Base-by-base conservation (phyloP, 140 eudicot species). In the Erigeron philadelphicus region DNA sequence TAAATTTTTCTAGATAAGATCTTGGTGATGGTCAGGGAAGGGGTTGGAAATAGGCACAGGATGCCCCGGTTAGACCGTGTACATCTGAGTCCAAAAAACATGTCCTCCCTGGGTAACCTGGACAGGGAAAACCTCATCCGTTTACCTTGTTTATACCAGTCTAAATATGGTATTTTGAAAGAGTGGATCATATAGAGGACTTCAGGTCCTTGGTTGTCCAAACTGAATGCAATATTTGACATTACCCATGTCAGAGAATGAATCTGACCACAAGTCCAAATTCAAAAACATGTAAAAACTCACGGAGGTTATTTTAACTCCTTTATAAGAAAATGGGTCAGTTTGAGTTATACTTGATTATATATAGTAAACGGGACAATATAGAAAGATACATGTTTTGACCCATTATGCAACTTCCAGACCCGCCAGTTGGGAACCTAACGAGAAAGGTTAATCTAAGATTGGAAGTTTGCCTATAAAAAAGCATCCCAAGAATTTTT, bases 151-250 rank as follows among this genome's bases (percentile, higher is more conserved):
- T n/a, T n/a, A 57, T 42, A 70, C 25, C 0, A 52, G 53, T 41
- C 31, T 8, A 40, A 50, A 61, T 52, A 10, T 61, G 41, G 17
- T 11, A 18, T 18, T 17, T 19, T 12, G 7, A 35, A 42, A 61
- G 49, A 49, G 70, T 17, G 50, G 46, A 16, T 63, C 65, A 52
- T 40, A 41, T 52, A 38, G 53, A 41, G 65, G 6, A 38, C 70
- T 31, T 13, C 19, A 21, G 25, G 25, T 21, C 25, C 25, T 0
- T 21, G 25, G 25, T 21, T 21, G 25, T 21, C 1, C 1, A 21
- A 0, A 21, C 25, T 1, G 25, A 21, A 21, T 21, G 25, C 25
- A 21, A 1, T 21, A 21, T 21, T 21, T 21, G 25, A 21, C 25
- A 21, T 21, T 21, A 21, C 25, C 25, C 1, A 1, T 21, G 25